These are phyloP conservation scores for Lasiodiplodia gonubiensis DNA, from an alignment of 2,329 filamentous ascomycete species.

Conservation along the genomic window DNA sequence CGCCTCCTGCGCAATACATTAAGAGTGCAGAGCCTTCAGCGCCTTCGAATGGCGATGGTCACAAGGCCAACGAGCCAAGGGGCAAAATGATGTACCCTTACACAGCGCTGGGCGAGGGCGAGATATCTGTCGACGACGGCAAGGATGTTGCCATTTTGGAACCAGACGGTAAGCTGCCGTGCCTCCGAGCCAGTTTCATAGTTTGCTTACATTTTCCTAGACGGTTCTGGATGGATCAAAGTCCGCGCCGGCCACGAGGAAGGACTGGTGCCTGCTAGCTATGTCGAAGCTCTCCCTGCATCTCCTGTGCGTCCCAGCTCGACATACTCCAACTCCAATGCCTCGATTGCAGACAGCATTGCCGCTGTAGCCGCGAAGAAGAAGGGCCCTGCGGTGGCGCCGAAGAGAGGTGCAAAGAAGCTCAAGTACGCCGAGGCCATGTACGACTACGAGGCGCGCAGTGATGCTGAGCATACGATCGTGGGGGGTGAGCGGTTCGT, in stretches of 20 bases:
- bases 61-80: slow-evolving; percentile 61
- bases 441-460: slow-evolving; percentile 88
- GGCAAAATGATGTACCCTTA: slow-evolving; percentile 93
- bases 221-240: slow-evolving; percentile 90
- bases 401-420: slow-evolving; percentile 89
- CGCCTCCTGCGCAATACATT: slow-evolving; percentile 82
- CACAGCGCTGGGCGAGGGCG: slow-evolving; percentile 78
- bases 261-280: slow-evolving; percentile 85
- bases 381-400: slow-evolving; percentile 90
- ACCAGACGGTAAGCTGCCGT: slow-evolving; percentile 74
- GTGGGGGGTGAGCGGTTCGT: slow-evolving; percentile 89
- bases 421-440: slow-evolving; percentile 90
- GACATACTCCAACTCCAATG: slow-evolving; percentile 78
- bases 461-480: slow-evolving; percentile 89
- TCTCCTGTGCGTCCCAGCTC: slow-evolving; percentile 54
- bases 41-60: slow-evolving; percentile 46
- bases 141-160: slow-evolving; percentile 79
- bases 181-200: slow-evolving; percentile 28
- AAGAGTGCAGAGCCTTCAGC: slow-evolving; percentile 58
- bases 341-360: slow-evolving; percentile 65
- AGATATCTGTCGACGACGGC: slow-evolving; percentile 77
- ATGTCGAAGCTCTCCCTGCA: slow-evolving; percentile 70
- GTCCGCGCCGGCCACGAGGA: slow-evolving; percentile 76
- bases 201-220: slow-evolving; percentile 52
- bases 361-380: slow-evolving; percentile 65